Percentiles rank a stretch among this genome's conserved stretches.
Evolutionary conservation across 1,284 basidiomycete genomes (phyloP).

Genomic region (Mycosarcoma mackinlayi): DNA sequence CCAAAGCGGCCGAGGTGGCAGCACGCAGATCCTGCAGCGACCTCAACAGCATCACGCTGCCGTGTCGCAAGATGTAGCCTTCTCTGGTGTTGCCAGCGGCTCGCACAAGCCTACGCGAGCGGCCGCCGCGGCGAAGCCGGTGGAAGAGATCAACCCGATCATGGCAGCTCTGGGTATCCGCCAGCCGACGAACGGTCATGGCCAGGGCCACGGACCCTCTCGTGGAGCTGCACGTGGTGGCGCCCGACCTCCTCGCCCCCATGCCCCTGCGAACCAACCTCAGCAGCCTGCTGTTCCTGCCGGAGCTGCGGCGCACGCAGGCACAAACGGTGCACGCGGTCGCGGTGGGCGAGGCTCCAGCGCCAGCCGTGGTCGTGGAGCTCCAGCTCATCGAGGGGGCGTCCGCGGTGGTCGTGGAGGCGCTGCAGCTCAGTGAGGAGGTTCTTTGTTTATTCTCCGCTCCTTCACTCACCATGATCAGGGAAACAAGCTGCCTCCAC

Average conservation of each 20-base stretch:
- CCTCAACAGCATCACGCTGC: constrained; percentile 37
- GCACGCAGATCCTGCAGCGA: constrained; percentile 43
- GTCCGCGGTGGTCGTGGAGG: constrained; percentile 13
- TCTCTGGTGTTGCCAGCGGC: constrained; percentile 51
- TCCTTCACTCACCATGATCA: too few species aligned
- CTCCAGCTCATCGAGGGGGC: constrained; percentile 11
- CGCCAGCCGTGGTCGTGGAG: constrained; percentile 13
- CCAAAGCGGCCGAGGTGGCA: constrained; percentile 27
- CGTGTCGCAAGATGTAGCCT: constrained; percentile 46
- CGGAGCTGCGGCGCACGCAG: constrained; percentile 8
- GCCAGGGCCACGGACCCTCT: constrained; percentile 13
- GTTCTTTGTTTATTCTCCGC: background rate
- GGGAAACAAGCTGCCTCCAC: too few species aligned
- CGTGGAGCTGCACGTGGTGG: constrained; percentile 30
- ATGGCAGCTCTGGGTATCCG: constrained; percentile 51
- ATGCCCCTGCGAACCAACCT: background rate
- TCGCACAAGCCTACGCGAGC: constrained; percentile 34
- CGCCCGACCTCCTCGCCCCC: constrained; percentile 26
- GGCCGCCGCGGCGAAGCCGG: constrained; percentile 20
- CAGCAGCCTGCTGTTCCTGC: constrained; percentile 13
- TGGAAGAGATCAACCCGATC: constrained; percentile 45
- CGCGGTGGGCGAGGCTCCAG: constrained; percentile 15
- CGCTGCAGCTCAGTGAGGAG: constrained; percentile 18
- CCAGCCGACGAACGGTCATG: constrained; percentile 26
- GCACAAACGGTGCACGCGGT: constrained; percentile 17